Percentiles rank a stretch among this genome's conserved stretches.
Evolutionary conservation across 2,329 filamentous ascomycete species (phyloP).

Genomic region (Diaporthe caulivora): DNA sequence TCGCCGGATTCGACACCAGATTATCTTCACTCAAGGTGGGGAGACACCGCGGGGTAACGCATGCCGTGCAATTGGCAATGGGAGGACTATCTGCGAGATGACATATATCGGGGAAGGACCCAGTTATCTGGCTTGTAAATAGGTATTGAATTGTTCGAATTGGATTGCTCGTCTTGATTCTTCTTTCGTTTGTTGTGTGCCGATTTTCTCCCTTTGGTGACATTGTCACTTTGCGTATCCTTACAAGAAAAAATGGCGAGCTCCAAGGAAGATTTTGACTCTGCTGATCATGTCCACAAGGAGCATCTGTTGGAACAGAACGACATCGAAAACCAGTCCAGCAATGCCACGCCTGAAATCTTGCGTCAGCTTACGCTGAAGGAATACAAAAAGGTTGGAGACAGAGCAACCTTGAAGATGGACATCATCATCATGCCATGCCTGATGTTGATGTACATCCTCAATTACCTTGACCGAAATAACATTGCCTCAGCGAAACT

Average conservation of each 20-base stretch:
- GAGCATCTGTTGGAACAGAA: neutral
- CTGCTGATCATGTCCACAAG: neutral
- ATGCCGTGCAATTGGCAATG: neutral
- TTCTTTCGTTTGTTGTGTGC: neutral
- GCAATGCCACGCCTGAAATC: neutral
- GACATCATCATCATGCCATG: neutral
- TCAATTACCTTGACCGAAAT: slow-evolving; percentile 10
- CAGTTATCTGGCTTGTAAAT: neutral
- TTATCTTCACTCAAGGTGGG: neutral
- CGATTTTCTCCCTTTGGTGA: neutral
- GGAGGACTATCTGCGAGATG: neutral
- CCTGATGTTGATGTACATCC: neutral
- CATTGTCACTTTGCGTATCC: neutral
- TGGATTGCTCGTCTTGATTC: too few species aligned
- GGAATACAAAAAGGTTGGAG: neutral
- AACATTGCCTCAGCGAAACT: slow-evolving; percentile 3
- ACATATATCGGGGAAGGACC: neutral
- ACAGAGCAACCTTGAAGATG: neutral
- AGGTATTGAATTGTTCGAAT: neutral
- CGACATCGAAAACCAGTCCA: neutral
- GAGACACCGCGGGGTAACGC: slow-evolving; percentile 5
- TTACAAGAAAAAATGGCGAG: neutral
- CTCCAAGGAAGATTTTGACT: neutral
- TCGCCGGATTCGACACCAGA: neutral
- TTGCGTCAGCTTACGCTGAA: neutral